Evolutionary conservation across 2,329 filamentous ascomycete species (phyloP).

Genomic region (Shiraia bambusicola): DNA sequence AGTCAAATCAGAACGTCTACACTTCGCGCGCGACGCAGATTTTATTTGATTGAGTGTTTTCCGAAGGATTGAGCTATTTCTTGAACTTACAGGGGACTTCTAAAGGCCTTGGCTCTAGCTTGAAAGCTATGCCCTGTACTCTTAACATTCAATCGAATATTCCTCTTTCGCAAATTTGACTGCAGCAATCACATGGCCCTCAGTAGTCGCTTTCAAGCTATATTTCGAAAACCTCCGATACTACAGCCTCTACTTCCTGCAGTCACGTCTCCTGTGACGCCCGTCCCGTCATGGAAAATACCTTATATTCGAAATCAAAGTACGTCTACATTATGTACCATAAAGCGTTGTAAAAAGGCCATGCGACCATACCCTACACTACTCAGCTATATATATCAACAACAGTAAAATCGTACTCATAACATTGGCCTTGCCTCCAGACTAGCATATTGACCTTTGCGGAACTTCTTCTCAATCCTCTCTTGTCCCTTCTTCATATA

Average conservation of each 20-base stretch:
- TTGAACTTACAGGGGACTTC: not conserved
- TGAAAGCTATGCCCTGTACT: not conserved
- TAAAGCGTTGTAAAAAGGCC: too few relatives aligned
- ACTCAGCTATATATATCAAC: not conserved
- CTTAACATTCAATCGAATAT: not conserved
- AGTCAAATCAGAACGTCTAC: too few relatives aligned
- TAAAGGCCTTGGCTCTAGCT: not conserved
- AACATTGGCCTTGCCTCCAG: constrained; percentile 28
- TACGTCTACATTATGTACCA: too few relatives aligned
- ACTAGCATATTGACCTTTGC: constrained; percentile 15
- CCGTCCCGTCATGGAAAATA: not conserved
- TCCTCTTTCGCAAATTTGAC: not conserved
- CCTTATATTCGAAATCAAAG: too few relatives aligned
- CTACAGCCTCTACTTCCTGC: not conserved
- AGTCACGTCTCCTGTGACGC: not conserved
- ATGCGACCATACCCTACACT: too few relatives aligned
- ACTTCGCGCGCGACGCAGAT: too few relatives aligned
- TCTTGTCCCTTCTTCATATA: constrained; percentile 32
- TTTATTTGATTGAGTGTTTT: too few relatives aligned
- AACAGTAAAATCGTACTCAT: not conserved
- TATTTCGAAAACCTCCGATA: not conserved
- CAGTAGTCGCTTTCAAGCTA: not conserved
- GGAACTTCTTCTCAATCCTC: constrained; percentile 25
- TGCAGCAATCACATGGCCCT: not conserved
- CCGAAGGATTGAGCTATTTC: too few relatives aligned